Evolutionary conservation across 176 grass and related monocot species (phyloP).

Genomic region (Stipa capillata): DNA sequence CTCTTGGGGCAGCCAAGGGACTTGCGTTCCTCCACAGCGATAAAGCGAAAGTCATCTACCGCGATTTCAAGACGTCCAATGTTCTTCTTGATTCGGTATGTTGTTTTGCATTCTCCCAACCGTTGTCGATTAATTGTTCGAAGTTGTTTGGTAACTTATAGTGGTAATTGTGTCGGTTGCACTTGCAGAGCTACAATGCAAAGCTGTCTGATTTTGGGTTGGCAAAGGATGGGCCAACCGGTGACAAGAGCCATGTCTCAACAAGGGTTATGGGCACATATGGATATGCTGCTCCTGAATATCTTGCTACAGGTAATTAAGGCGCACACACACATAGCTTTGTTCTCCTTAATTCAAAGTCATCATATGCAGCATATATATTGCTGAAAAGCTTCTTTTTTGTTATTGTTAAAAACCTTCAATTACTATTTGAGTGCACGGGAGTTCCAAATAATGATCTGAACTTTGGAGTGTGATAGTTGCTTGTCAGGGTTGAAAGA

Average conservation of each 20-base stretch:
- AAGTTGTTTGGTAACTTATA: not conserved
- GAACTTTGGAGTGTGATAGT: not conserved
- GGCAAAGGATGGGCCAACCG: slow-evolving; percentile 80
- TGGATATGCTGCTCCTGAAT: slow-evolving; percentile 81
- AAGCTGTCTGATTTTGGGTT: slow-evolving; percentile 85
- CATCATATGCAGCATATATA: not conserved
- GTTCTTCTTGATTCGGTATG: slow-evolving; percentile 72
- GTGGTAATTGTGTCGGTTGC: not conserved
- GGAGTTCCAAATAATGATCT: not conserved
- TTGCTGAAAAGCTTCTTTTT: not conserved
- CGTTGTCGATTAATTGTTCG: not conserved
- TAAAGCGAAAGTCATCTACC: slow-evolving; percentile 81
- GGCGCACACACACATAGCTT: not conserved
- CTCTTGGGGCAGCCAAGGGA: slow-evolving; percentile 77
- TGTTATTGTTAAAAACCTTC: not conserved
- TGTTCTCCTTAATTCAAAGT: not conserved
- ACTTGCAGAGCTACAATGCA: slow-evolving; percentile 55
- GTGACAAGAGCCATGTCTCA: slow-evolving; percentile 81
- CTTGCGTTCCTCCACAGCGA: slow-evolving; percentile 85
- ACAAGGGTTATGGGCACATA: slow-evolving; percentile 92
- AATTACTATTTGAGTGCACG: not conserved
- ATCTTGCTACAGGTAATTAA: slow-evolving; percentile 64
- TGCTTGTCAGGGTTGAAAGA: not conserved
- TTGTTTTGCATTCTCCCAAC: not conserved
- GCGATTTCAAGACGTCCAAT: slow-evolving; percentile 85